A percentile compares a stretch with the other conserved stretches of the same genome.
phyloP scores from a whole-genome alignment of 495 filamentous ascomycete genomes.

The Cryomyces minteri region DNA sequence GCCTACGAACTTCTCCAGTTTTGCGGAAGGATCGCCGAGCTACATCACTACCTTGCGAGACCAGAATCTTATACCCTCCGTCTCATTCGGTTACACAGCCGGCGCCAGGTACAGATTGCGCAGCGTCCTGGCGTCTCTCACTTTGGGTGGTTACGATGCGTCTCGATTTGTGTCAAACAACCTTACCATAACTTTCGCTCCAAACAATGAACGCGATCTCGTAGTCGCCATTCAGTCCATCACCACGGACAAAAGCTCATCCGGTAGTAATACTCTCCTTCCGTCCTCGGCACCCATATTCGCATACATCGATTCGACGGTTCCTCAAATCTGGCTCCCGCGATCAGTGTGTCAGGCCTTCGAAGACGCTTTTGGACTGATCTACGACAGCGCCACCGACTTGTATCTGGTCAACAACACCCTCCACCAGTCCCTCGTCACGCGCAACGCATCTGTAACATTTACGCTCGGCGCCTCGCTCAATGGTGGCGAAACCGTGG shows the following conservation, averaged over 20 bases:
- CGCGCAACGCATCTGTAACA: slow-evolving; percentile 29
- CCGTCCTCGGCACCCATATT: slow-evolving; percentile 3
- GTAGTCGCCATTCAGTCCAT: slow-evolving; percentile 31
- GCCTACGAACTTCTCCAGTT: slow-evolving; percentile 19
- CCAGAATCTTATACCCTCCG: slow-evolving; percentile 22
- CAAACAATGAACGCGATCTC: slow-evolving; percentile 29
- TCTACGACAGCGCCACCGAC: slow-evolving; percentile 22
- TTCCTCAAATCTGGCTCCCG: slow-evolving; percentile 37
- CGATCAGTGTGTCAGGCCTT: slow-evolving; percentile 31
- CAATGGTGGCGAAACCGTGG: slow-evolving; percentile 22
- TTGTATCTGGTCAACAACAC: slow-evolving; percentile 32
- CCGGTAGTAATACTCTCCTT: slow-evolving; percentile 8
- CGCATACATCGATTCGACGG: slow-evolving; percentile 32
- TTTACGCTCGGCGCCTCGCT: slow-evolving; percentile 27
- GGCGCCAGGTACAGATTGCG: slow-evolving; percentile 43
- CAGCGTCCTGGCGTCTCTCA: slow-evolving; percentile 31
- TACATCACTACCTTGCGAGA: slow-evolving; percentile 24
- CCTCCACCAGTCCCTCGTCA: slow-evolving; percentile 25
- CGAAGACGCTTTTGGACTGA: slow-evolving; percentile 32
- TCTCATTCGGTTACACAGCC: slow-evolving; percentile 50
- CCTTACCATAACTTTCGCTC: slow-evolving; percentile 28
- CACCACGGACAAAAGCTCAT: slow-evolving; percentile 6
- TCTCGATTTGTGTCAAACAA: slow-evolving; percentile 30
- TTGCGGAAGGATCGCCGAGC: slow-evolving; percentile 11
- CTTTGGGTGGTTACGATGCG: slow-evolving; percentile 37